Base-by-base conservation (phyloP, 2,329 filamentous ascomycete species). In the Coccinonectria pachysandricola region DNA sequence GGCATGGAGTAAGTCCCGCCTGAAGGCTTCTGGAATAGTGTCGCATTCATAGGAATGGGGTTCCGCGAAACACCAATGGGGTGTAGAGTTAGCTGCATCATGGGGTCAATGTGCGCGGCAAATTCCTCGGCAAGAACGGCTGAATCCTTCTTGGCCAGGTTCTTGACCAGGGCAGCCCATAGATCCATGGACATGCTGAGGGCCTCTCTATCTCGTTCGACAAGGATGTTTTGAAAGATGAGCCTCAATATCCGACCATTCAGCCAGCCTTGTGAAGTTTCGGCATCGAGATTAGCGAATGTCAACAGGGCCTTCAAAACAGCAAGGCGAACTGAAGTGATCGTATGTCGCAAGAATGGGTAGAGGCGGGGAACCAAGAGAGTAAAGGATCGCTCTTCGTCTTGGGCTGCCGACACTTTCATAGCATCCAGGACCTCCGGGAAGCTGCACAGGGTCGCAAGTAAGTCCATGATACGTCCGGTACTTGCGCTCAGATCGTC, bases 401-500 rank as follows among this genome's bases (percentile, higher is more conserved):
- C 82, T 44, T 80, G 68, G 6, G 75, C 74, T 6, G 88, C 88
- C 30, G 92, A 94, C 15, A 65, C 62, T 57, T 93, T 93, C 91
- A 98, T 98, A 9, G 88, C 82, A 34, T 88, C 76, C 16, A 98
- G 61, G 6, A 96, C 88, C 57, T 94, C 75, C 1, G 83, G 83
- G 60, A 95, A 98, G 37, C 86, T 81, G 60, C 91, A 98, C 2
- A 98, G 73, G 34, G 91, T 96, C 9, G 92, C 91, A 11, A 98
- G 68, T 20, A 98, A 71, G 53, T 98, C 92, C 92, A 98, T 98
- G 28, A 98, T 93, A 30, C 86, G 92, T 24, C 91, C 91, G 7
- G 92, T 98, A 52, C 91, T 96, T 4, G 91, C 91, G 52, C 87
- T 96, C 11, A 98, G 67, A 49, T 98, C 91, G 50, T 98, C 91